A percentile compares a stretch with the other conserved stretches of the same genome.
Evolutionary conservation across 2,329 filamentous ascomycete species (phyloP).

Genomic region (Capronia coronata): DNA sequence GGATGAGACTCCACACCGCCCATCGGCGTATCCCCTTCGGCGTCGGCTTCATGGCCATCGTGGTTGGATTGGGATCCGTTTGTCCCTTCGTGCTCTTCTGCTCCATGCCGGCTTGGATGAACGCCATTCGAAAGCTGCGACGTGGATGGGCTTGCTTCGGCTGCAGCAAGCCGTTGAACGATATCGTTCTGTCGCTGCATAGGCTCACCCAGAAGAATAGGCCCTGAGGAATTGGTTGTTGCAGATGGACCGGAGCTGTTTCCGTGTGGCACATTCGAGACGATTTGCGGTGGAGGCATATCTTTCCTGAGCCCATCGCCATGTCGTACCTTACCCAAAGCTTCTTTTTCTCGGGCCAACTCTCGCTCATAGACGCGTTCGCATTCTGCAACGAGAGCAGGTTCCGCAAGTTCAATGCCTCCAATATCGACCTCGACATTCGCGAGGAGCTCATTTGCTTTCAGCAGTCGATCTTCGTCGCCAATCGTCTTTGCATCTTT

Average conservation of each 20-base stretch:
- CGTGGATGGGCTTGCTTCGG: slow-evolving; percentile 45
- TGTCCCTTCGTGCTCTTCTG: slow-evolving; percentile 33
- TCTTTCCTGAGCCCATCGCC: slow-evolving; percentile 38
- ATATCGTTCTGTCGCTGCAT: slow-evolving; percentile 47
- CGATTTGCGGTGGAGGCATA: slow-evolving; percentile 44
- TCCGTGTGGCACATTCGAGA: slow-evolving; percentile 49
- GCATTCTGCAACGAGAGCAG: slow-evolving; percentile 63
- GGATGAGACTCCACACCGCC: slow-evolving; percentile 47
- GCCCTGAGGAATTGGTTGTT: slow-evolving; percentile 35
- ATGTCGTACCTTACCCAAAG: slow-evolving; percentile 52
- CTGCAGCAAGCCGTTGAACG: slow-evolving; percentile 33
- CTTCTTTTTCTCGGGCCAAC: slow-evolving; percentile 59
- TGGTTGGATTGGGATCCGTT: slow-evolving; percentile 36
- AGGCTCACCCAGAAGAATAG: slow-evolving; percentile 58
- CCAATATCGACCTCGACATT: slow-evolving; percentile 93
- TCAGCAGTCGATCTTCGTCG: slow-evolving; percentile 76
- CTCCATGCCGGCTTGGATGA: slow-evolving; percentile 38
- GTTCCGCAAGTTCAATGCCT: slow-evolving; percentile 60
- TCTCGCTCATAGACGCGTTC: slow-evolving; percentile 74
- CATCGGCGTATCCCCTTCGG: slow-evolving; percentile 58
- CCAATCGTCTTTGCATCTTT: slow-evolving; percentile 76
- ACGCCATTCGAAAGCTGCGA: slow-evolving; percentile 29
- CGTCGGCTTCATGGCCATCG: slow-evolving; percentile 35
- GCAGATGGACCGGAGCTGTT: slow-evolving; percentile 46
- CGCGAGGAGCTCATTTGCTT: slow-evolving; percentile 82